These are phyloP conservation scores for Stenocarpella maydis DNA, from an alignment of 2,329 filamentous ascomycete genomes.

Conservation along the genomic window DNA sequence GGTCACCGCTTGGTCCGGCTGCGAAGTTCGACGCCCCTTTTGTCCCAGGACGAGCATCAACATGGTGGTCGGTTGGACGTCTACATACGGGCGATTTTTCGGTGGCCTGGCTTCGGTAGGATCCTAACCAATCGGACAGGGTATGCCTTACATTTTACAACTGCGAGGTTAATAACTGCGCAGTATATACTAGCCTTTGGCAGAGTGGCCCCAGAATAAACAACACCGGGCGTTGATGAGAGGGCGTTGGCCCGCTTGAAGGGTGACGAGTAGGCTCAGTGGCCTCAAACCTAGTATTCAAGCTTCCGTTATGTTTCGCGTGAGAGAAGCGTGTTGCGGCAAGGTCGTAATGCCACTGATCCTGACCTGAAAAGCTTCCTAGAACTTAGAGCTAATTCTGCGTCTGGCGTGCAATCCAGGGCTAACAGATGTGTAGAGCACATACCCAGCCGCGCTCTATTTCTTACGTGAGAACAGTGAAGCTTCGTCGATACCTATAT, in stretches of 20 bases:
- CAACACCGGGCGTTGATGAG: slow-evolving; percentile 8
- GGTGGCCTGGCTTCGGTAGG: not conserved
- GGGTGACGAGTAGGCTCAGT: slow-evolving; percentile 1
- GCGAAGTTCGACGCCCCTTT: slow-evolving; percentile 6
- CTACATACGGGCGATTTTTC: not conserved
- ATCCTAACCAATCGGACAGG: not conserved
- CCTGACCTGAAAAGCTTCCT: not conserved
- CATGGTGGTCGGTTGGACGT: slow-evolving; percentile 11
- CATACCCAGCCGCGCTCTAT: not conserved
- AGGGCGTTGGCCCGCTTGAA: slow-evolving; percentile 15
- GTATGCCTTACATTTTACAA: not conserved
- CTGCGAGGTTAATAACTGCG: not conserved
- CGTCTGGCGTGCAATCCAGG: not conserved
- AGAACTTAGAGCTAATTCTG: not conserved
- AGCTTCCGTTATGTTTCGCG: slow-evolving; percentile 19
- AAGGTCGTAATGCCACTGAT: not conserved
- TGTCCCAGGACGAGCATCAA: slow-evolving; percentile 15
- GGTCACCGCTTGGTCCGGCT: not conserved
- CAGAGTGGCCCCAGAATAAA: not conserved
- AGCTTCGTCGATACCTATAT: not conserved
- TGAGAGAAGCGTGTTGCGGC: not conserved
- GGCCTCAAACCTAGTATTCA: slow-evolving; percentile 13
- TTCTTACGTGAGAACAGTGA: not conserved
- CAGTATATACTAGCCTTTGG: not conserved
- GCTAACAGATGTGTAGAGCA: not conserved